Evolutionary conservation across 371 early-diverging fungal genomes (phyloP), one percentile per base, ranked within the genome.

Genomic region (Lichtheimia corymbifera): DNA sequence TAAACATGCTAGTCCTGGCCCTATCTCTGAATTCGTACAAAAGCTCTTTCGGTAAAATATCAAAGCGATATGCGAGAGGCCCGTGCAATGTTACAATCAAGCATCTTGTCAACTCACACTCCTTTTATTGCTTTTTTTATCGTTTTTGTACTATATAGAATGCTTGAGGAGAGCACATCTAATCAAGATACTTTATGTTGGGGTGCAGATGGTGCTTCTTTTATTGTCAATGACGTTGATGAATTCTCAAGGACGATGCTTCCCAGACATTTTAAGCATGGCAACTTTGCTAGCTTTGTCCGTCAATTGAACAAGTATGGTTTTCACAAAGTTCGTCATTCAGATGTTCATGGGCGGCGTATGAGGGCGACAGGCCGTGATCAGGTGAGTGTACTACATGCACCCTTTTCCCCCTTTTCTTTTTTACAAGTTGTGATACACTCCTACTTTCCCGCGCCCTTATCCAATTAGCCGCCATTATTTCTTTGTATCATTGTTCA

Each of bases 261-360:
- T 9, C 93, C 93, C 14, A 82, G 81, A 35, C 91, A 92, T 67
- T 96, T 96, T 72, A 95, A 95, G 70, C 96, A 96, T 77, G 90
- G 88, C 70, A 96, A 97, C 68, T 91, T 96, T 74, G 89, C 93
- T 15, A 91, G 91, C 55, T 97, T 98, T 83, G 93, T 97, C n/a
- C 87, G 98, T 35, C 98, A 98, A 68, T 83, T 98, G 5, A 98
- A 98, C 79, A 98, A 93, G 76, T 98, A 98, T 65, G 98, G 91
- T 62, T 97, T 98, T 73, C 93, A 95, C 79, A 95, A 94, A 77
- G 83, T 93, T 40, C 65, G 85, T 40, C 78, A 74, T 41, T 71
- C 35, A 35, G 35, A 35, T 35, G 35, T 35, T 35, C 35, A 35
- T 35, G 35, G 35, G 71, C 30, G 71, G 72, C 74, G 3, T 87